Conservation (phyloP, 352 stramenopile species). For the Globisporangium okanoganense region DNA sequence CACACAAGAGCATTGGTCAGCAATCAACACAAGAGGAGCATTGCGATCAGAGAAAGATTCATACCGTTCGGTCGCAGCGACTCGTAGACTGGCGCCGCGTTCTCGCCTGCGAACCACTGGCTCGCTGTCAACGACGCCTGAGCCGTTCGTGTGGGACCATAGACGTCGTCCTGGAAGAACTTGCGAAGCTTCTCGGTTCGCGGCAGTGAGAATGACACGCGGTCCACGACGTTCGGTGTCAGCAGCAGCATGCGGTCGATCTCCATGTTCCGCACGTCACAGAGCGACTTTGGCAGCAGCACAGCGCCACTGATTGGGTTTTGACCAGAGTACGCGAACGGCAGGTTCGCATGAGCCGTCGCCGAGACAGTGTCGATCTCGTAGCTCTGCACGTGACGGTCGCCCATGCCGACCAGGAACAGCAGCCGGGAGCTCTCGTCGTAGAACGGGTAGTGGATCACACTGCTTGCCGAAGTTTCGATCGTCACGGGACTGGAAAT, state of each 20-base stretch:
- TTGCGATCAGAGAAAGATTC: background rate
- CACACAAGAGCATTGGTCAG: background rate
- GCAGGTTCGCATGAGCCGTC: slow-evolving; percentile 54
- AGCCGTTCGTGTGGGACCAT: slow-evolving; percentile 28
- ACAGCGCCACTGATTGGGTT: slow-evolving; percentile 52
- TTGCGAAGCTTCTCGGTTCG: slow-evolving; percentile 58
- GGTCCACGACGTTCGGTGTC: slow-evolving; percentile 43
- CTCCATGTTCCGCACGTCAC: slow-evolving; percentile 67
- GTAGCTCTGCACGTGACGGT: slow-evolving; percentile 71
- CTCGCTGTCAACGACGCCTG: slow-evolving; percentile 28
- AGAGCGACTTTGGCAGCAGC: slow-evolving; percentile 60
- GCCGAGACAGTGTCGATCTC: slow-evolving; percentile 43
- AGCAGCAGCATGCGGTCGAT: slow-evolving; percentile 61
- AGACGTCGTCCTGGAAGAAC: slow-evolving; percentile 85
- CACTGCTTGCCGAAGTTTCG: slow-evolving; percentile 36
- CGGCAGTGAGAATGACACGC: slow-evolving; percentile 63
- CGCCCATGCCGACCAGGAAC: slow-evolving; percentile 63
- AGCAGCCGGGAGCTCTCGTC: slow-evolving; percentile 62
- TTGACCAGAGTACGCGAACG: slow-evolving; percentile 46
- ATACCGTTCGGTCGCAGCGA: slow-evolving; percentile 55
- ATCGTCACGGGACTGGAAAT: slow-evolving; percentile 33
- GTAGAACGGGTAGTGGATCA: slow-evolving; percentile 57
- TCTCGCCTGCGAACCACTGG: slow-evolving; percentile 60
- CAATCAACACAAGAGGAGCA: background rate
- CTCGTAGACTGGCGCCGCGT: slow-evolving; percentile 33